phyloP scores from a whole-genome alignment of 139 green algal species.

The Coelastrella sp. region DNA sequence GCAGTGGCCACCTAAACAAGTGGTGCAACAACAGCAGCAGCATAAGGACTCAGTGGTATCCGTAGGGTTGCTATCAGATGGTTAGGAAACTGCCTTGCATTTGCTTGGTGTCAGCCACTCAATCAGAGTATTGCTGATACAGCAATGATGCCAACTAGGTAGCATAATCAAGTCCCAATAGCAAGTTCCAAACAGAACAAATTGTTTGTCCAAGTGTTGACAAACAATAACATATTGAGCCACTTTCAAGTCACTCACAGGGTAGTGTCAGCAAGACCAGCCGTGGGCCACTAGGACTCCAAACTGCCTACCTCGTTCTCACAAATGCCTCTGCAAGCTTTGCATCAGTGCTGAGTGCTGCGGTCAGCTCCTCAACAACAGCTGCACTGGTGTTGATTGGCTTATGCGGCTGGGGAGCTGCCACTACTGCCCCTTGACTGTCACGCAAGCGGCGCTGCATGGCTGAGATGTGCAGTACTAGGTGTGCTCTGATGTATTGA shows the following conservation, averaged over 20 bases:
- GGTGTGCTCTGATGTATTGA: slow-evolving; percentile 73
- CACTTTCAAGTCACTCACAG: no score
- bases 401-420: slow-evolving; percentile 42
- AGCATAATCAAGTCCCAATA: no score
- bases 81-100: neutral
- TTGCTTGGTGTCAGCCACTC: no score
- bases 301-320: slow-evolving; percentile 6
- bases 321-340: slow-evolving; percentile 64
- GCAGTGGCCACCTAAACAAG: slow-evolving; percentile 57
- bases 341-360: slow-evolving; percentile 54
- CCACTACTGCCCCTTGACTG: neutral
- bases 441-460: slow-evolving; percentile 36
- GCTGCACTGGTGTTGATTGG: slow-evolving; percentile 64
- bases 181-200: no score
- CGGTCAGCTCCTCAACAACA: slow-evolving; percentile 59
- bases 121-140: no score
- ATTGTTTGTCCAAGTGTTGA: no score
- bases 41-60: neutral
- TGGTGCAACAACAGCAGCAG: slow-evolving; percentile 8
- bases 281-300: no score
- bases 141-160: no score
- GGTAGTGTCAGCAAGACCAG: no score
- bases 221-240: no score
- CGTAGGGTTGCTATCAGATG: neutral
- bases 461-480: slow-evolving; percentile 59